Evolutionary conservation across 202 grass and related monocot species (phyloP).

Genomic region (Dendrocalamus latiflorus): DNA sequence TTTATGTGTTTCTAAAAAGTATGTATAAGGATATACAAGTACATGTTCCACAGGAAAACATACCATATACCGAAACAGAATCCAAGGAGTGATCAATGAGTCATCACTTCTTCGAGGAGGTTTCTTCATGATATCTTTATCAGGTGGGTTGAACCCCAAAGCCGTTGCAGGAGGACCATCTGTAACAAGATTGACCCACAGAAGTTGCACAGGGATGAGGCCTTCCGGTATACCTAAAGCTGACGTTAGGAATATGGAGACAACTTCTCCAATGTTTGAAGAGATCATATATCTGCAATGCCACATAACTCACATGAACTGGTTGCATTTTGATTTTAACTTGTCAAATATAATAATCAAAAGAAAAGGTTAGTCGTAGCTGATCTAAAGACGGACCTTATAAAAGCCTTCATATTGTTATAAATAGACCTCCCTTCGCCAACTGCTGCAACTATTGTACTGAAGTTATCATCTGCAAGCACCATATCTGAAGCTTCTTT

Average conservation of each 20-base stretch:
- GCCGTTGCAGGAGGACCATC: constrained; percentile 97
- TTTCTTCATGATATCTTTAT: constrained; percentile 95
- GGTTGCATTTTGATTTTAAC: not conserved
- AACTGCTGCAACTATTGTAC: constrained; percentile 85
- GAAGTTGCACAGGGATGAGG: constrained; percentile 90
- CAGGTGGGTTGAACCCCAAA: constrained; percentile 94
- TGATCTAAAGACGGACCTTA: constrained; percentile 54
- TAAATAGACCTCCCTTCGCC: constrained; percentile 95
- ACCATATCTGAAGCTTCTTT: constrained; percentile 99
- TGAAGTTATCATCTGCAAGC: constrained; percentile 98
- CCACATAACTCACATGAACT: constrained; percentile 25
- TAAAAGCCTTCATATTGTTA: constrained; percentile 99
- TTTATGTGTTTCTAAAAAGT: not conserved
- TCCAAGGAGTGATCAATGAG: constrained; percentile 93
- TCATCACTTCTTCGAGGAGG: constrained; percentile 84
- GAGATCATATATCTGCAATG: constrained; percentile 96
- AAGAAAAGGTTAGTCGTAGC: constrained; percentile 8
- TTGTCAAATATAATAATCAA: not conserved
- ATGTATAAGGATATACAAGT: not conserved
- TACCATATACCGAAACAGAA: constrained; percentile 99
- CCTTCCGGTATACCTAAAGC: constrained; percentile 93
- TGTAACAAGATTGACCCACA: constrained; percentile 99
- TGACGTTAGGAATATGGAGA: constrained; percentile 96
- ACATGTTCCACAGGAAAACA: constrained; percentile 17
- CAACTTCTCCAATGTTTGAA: constrained; percentile 97